Conservation (phyloP, 2,329 filamentous ascomycete genomes). For the Corinectria fuckeliana region DNA sequence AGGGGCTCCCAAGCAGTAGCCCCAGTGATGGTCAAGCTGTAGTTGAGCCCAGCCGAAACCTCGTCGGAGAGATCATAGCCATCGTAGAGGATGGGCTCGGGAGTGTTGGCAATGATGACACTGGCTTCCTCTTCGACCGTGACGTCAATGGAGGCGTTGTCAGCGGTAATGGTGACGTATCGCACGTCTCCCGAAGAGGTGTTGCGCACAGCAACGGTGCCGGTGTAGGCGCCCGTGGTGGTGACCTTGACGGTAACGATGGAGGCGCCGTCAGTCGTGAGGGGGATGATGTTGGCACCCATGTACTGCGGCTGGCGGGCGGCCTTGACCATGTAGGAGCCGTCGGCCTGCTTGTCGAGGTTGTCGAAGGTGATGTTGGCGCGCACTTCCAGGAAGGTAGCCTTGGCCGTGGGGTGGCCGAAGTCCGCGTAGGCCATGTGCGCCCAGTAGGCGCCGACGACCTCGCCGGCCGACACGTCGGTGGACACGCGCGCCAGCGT, state of each 20-base stretch:
- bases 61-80: conserved; percentile 47
- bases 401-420: conserved; percentile 49
- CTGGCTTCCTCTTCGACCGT: conserved; percentile 50
- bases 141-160: conserved; percentile 43
- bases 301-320: conserved; percentile 54
- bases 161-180: conserved; percentile 46
- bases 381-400: conserved; percentile 46
- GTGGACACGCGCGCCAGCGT: conserved; percentile 49
- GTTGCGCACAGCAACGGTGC: conserved; percentile 48
- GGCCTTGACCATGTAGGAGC: conserved; percentile 51
- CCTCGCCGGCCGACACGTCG: conserved; percentile 43
- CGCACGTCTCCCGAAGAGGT: conserved; percentile 35
- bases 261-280: conserved; percentile 43
- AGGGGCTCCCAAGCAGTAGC: conserved; percentile 34
- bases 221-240: conserved; percentile 46
- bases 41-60: conserved; percentile 48
- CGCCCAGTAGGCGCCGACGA: conserved; percentile 59
- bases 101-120: conserved; percentile 57
- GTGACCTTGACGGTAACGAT: conserved; percentile 44
- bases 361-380: conserved; percentile 50
- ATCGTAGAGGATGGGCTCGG: conserved; percentile 52
- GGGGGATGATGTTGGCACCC: conserved; percentile 57
- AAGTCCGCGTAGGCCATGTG: conserved; percentile 61
- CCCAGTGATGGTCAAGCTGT: conserved; percentile 44
- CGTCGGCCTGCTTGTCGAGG: conserved; percentile 45